Evolutionary conservation across 345 rosid species (phyloP).

Genomic region (Eucalyptus virginea): DNA sequence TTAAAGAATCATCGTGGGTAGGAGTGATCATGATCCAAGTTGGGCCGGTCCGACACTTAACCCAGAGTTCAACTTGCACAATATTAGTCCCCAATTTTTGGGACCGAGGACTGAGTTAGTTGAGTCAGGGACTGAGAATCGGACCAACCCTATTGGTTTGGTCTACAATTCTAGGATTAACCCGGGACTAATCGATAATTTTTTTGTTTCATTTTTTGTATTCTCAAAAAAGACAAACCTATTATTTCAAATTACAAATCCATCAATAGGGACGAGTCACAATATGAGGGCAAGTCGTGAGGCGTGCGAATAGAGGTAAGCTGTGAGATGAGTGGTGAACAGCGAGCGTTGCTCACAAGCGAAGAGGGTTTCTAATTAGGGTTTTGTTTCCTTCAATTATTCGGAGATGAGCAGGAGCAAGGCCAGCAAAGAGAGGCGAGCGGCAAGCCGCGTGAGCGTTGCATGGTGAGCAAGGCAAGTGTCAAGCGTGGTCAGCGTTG

Average conservation of each 20-base stretch:
- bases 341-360: accelerated
- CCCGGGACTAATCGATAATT: accelerated
- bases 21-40: accelerated
- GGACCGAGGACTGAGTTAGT: accelerated
- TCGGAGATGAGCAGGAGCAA: accelerated
- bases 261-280: accelerated
- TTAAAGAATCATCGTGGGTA: accelerated
- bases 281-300: accelerated
- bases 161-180: no score
- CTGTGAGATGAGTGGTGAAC: accelerated
- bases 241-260: no score
- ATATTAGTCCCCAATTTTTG: no score
- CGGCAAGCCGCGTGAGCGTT: accelerated
- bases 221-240: accelerated
- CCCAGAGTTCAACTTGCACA: accelerated
- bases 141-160: accelerated
- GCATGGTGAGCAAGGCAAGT: accelerated
- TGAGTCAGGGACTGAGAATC: accelerated
- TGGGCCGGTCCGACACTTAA: accelerated
- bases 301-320: accelerated
- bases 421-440: accelerated
- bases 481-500: accelerated
- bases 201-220: no score
- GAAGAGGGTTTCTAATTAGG: accelerated
- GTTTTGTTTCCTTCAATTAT: accelerated